phyloP scores from a whole-genome alignment of 2,329 filamentous ascomycete species.

The Apiospora marii region DNA sequence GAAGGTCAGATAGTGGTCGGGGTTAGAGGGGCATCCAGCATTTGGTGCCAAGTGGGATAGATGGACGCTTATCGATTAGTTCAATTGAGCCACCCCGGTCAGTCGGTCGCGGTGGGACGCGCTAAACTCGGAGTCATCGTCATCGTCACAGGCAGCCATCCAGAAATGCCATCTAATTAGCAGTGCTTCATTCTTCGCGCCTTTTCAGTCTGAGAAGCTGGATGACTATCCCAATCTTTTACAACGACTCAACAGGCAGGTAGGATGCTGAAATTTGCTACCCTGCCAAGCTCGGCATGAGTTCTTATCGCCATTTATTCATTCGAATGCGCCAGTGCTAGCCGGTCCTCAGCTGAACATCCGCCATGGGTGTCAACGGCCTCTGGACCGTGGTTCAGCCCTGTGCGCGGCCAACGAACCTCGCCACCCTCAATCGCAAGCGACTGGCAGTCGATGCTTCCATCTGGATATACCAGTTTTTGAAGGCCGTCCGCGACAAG shows the following conservation, averaged over 20 bases:
- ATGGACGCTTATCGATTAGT: constrained; percentile 19
- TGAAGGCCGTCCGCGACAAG: constrained; percentile 98
- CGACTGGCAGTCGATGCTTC: constrained; percentile 96
- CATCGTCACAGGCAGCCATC: constrained; percentile 20
- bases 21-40: constrained; percentile 9
- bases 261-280: background rate
- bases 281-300: background rate
- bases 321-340: constrained; percentile 1
- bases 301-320: background rate
- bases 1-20: background rate
- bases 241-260: background rate
- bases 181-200: background rate
- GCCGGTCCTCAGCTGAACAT: constrained; percentile 9
- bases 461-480: constrained; percentile 99
- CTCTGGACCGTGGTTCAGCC: constrained; percentile 97
- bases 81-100: background rate
- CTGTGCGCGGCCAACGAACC: constrained; percentile 92
- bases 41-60: constrained; percentile 5
- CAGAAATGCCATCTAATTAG: constrained; percentile 19
- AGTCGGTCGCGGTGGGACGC: constrained; percentile 16
- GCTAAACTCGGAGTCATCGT: constrained; percentile 21
- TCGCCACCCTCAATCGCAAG: constrained; percentile 95
- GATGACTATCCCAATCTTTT: background rate
- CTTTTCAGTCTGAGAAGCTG: background rate
- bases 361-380: constrained; percentile 91